Percentiles rank a stretch among this genome's conserved stretches.
Conservation (phyloP, 2,329 filamentous ascomycete species). For the Thielaviopsis ethacetica region DNA sequence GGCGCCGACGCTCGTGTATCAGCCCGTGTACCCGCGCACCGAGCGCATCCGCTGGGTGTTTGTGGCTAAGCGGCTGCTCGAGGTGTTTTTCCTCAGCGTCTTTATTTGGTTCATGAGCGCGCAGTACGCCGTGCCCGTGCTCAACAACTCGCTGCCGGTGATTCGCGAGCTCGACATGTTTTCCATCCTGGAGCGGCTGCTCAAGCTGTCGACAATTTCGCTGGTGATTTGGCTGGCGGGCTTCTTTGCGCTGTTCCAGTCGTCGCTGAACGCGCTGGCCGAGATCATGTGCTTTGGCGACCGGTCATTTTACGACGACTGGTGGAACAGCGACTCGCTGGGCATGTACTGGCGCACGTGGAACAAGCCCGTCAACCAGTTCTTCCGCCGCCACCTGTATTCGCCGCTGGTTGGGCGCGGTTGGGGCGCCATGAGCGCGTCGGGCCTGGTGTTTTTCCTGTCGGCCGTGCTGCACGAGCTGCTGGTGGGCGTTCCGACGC, state of each 20-base stretch:
- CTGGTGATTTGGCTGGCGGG: slow-evolving; percentile 94
- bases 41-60: slow-evolving; percentile 72
- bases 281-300: slow-evolving; percentile 85
- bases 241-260: slow-evolving; percentile 94
- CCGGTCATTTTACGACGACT: slow-evolving; percentile 87
- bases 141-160: slow-evolving; percentile 79
- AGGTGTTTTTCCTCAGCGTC: slow-evolving; percentile 61
- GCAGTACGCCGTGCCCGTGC: slow-evolving; percentile 81
- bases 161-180: slow-evolving; percentile 65
- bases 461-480: slow-evolving; percentile 85
- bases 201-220: slow-evolving; percentile 92
- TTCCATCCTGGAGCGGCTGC: slow-evolving; percentile 71
- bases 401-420: slow-evolving; percentile 74
- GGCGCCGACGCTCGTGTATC: slow-evolving; percentile 90
- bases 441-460: slow-evolving; percentile 69
- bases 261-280: slow-evolving; percentile 75
- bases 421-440: slow-evolving; percentile 54
- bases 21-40: slow-evolving; percentile 86
- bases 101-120: slow-evolving; percentile 93
- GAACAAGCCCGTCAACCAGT: slow-evolving; percentile 96
- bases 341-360: slow-evolving; percentile 88
- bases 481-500: slow-evolving; percentile 83
- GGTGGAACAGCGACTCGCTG: slow-evolving; percentile 88
- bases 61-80: slow-evolving; percentile 64
- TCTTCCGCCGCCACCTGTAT: slow-evolving; percentile 91